A percentile compares a stretch with the other conserved stretches of the same genome.
These are phyloP conservation scores for Penicillium roqueforti DNA, from an alignment of 495 filamentous ascomycete species.

Conservation along the genomic window DNA sequence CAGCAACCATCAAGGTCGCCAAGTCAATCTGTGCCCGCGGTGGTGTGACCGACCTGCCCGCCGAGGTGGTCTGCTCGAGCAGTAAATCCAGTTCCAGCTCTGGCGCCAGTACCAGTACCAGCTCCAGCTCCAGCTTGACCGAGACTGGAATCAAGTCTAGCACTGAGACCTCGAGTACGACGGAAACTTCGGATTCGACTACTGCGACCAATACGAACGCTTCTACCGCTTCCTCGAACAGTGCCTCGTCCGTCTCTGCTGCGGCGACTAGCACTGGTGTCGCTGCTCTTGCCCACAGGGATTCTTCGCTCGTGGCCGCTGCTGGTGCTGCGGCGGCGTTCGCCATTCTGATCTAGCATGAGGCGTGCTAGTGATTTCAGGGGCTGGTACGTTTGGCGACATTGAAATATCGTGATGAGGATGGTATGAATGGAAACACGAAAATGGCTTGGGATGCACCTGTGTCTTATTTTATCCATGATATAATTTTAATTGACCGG, in stretches of 20 bases:
- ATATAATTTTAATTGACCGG: not conserved
- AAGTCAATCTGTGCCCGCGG: constrained; percentile 44
- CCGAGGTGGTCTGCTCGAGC: constrained; percentile 31
- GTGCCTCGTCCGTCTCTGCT: constrained; percentile 12
- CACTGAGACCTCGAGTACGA: constrained; percentile 14
- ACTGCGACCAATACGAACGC: constrained; percentile 11
- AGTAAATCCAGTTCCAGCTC: constrained; percentile 18
- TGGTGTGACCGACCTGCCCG: constrained; percentile 40
- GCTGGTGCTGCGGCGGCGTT: constrained; percentile 33
- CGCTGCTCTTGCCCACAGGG: constrained; percentile 45
- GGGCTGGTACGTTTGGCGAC: not conserved
- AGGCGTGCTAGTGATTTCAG: not conserved
- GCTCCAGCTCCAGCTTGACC: constrained; percentile 17
- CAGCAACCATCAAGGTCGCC: constrained; percentile 51
- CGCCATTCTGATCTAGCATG: constrained; percentile 30
- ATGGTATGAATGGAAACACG: not conserved
- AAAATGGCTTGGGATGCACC: not conserved
- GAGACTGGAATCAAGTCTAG: constrained; percentile 17
- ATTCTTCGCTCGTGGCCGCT: constrained; percentile 31
- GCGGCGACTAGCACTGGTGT: constrained; percentile 31
- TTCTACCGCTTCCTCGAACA: constrained; percentile 12
- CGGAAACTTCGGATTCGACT: constrained; percentile 9
- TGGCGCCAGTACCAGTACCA: constrained; percentile 23
- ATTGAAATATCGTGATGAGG: not conserved
- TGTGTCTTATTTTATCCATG: not conserved